These are phyloP conservation scores for Phaffia australis DNA, from an alignment of 768 basidiomycete species.

Conservation along the genomic window DNA sequence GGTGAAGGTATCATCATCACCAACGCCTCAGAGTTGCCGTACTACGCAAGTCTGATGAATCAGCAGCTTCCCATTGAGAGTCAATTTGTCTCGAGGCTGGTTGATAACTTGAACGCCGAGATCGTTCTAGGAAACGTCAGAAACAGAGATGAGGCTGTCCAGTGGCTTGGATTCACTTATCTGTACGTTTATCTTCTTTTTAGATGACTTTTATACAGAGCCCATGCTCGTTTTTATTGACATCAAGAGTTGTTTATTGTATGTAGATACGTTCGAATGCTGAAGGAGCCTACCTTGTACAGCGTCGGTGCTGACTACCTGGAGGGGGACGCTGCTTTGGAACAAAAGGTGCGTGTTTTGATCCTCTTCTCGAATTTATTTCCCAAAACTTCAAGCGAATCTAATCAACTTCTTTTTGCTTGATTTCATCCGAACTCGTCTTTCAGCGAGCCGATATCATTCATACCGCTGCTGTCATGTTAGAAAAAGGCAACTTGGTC, in stretches of 20 bases:
- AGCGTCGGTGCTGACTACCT: slow-evolving; percentile 80
- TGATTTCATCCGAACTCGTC: background rate
- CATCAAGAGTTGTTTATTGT: slow-evolving; percentile 16
- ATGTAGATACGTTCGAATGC: slow-evolving; percentile 81
- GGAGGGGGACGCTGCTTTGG: slow-evolving; percentile 65
- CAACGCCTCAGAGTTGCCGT: slow-evolving; percentile 91
- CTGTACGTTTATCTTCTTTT: slow-evolving; percentile 47
- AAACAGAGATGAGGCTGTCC: slow-evolving; percentile 91
- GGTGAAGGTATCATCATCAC: slow-evolving; percentile 99
- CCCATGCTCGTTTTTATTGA: slow-evolving; percentile 14
- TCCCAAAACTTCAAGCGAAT: background rate
- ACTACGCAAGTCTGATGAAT: slow-evolving; percentile 87
- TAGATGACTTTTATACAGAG: background rate
- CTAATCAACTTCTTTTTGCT: background rate
- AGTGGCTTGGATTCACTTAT: slow-evolving; percentile 94
- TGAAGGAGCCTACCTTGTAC: slow-evolving; percentile 77
- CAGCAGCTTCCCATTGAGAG: slow-evolving; percentile 96
- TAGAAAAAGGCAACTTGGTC: slow-evolving; percentile 88
- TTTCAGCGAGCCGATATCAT: slow-evolving; percentile 53
- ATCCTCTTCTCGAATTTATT: background rate
- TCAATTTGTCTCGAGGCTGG: slow-evolving; percentile 81
- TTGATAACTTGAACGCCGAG: slow-evolving; percentile 94
- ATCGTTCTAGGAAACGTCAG: slow-evolving; percentile 88
- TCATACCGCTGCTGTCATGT: slow-evolving; percentile 80
- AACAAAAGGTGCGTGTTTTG: slow-evolving; percentile 57